phyloP scores from a whole-genome alignment of 139 green algal genomes.

The Chlamydomonas incerta region DNA sequence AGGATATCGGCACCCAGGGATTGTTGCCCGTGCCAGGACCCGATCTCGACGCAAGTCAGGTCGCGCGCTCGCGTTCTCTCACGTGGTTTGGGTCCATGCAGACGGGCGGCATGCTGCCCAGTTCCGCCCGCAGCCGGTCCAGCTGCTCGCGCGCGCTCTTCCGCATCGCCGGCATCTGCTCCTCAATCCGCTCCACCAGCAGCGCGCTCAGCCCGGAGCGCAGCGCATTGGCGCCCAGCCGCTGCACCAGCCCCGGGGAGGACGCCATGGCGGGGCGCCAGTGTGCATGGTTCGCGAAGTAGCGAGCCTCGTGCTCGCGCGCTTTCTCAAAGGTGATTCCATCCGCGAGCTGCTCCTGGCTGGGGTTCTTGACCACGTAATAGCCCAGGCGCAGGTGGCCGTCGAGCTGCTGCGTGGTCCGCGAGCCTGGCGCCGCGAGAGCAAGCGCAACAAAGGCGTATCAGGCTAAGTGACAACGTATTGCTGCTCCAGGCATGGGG shows the following conservation, averaged over 20 bases:
- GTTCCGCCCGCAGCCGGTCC: background rate
- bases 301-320: background rate
- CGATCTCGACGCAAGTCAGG: too few species aligned
- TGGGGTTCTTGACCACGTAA: constrained; percentile 41
- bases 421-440: too few species aligned
- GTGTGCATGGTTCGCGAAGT: constrained; percentile 11
- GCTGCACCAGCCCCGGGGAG: background rate
- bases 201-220: background rate
- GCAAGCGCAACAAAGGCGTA: too few species aligned
- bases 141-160: background rate
- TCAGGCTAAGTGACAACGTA: too few species aligned
- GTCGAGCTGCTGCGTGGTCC: too few species aligned
- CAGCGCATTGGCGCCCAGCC: constrained; percentile 22
- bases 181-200: constrained; percentile 1
- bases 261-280: background rate
- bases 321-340: constrained; percentile 21
- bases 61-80: too few species aligned
- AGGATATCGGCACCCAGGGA: too few species aligned
- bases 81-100: too few species aligned
- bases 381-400: constrained; percentile 31
- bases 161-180: constrained; percentile 5
- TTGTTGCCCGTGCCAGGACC: too few species aligned
- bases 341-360: constrained; percentile 14
- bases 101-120: background rate
- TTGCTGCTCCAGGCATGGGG: too few species aligned